Percentiles rank a stretch among this genome's conserved stretches.
Evolutionary conservation across 495 filamentous ascomycete species (phyloP).

Genomic region (Niebla homalea): DNA sequence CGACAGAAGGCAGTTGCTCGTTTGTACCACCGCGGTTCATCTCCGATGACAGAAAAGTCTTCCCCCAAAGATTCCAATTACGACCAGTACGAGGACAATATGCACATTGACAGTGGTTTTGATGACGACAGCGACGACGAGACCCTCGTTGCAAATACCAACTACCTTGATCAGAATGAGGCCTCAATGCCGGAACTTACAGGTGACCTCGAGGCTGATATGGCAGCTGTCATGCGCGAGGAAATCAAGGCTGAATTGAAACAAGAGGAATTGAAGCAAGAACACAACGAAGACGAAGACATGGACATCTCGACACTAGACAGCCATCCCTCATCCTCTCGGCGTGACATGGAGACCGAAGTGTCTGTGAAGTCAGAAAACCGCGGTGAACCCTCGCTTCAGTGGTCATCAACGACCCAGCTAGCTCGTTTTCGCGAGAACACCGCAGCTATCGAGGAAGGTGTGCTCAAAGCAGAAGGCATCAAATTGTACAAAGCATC

Average conservation of each 20-base stretch:
- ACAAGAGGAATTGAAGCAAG: not conserved
- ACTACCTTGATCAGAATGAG: not conserved
- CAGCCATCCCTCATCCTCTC: not conserved
- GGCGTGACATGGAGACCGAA: not conserved
- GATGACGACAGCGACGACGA: not conserved
- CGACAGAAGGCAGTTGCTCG: not conserved
- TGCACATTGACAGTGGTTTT: slow-evolving; percentile 2
- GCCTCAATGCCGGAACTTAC: not conserved
- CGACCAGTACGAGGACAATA: slow-evolving; percentile 2
- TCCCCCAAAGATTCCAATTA: slow-evolving; percentile 1
- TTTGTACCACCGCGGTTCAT: not conserved
- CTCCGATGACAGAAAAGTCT: not conserved
- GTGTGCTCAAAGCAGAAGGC: slow-evolving; percentile 6
- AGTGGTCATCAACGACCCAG: slow-evolving; percentile 15
- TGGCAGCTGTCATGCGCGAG: slow-evolving; percentile 1
- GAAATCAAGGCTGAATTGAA: not conserved
- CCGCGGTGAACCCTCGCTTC: not conserved
- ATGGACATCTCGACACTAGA: not conserved
- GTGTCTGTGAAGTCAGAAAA: not conserved
- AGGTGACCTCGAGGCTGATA: slow-evolving; percentile 3
- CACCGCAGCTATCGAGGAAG: slow-evolving; percentile 13
- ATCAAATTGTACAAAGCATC: slow-evolving; percentile 4
- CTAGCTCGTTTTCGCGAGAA: slow-evolving; percentile 12
- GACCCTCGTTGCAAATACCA: not conserved
- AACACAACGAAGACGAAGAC: not conserved